A percentile compares a stretch with the other conserved stretches of the same genome.
Conservation (phyloP, 768 basidiomycete species). For the Naganishia friedmannii region DNA sequence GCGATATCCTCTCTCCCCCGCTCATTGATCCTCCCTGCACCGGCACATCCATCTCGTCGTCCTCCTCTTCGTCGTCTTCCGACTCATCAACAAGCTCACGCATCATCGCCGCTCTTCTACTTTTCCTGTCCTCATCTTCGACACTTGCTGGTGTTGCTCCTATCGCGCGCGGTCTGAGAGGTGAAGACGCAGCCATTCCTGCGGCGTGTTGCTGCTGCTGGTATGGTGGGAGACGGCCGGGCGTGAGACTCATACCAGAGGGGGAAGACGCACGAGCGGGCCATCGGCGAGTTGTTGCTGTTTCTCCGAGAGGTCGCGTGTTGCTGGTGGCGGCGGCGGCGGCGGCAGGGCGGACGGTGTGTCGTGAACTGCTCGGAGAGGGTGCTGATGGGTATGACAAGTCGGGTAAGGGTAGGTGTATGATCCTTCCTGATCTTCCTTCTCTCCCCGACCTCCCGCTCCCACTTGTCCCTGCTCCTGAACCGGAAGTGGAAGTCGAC, state of each 20-base stretch:
- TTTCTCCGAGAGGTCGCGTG: background rate
- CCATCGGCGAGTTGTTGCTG: slow-evolving; percentile 4
- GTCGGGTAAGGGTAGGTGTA: slow-evolving; percentile 4
- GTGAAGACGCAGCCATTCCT: background rate
- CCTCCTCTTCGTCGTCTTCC: background rate
- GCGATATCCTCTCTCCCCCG: too few relatives aligned
- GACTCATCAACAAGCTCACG: background rate
- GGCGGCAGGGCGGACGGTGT: background rate
- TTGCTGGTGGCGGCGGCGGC: background rate
- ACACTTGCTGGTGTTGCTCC: background rate
- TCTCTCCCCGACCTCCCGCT: background rate
- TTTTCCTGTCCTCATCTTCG: background rate
- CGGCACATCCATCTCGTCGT: background rate
- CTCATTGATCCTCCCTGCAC: too few relatives aligned
- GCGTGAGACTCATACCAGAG: background rate
- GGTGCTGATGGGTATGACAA: background rate
- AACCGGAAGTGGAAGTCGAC: background rate
- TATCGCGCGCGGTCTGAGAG: background rate
- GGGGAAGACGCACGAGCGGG: background rate
- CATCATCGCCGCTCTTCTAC: background rate
- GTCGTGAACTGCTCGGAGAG: background rate
- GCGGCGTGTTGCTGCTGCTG: background rate
- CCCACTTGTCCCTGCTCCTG: background rate
- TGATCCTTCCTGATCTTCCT: background rate
- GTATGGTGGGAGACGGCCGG: background rate